Base-by-base conservation (phyloP, 2,329 filamentous ascomycete genomes). In the Aspergillus caelatus region DNA sequence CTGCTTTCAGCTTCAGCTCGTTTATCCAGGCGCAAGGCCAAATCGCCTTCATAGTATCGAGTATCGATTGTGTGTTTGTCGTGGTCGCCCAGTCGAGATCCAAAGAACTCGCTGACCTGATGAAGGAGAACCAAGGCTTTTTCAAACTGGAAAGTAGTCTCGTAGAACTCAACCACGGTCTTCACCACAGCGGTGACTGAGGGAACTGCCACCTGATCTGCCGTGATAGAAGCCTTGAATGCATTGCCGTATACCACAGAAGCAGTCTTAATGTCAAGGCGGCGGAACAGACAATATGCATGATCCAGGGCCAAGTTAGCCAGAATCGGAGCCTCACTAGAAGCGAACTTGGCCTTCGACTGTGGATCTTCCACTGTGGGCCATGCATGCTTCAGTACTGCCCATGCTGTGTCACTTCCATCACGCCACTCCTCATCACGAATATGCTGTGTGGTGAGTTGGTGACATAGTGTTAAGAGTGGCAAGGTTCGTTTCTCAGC, bases 41-140 rank as follows among this genome's bases (percentile, higher is more conserved):
- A 74, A 57, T 81, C 80, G 39, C 78, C 83, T 30, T 85, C 71
- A 32, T 77, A 76, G 67, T 85, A 85, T 59, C 84, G 68, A 2
- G 79, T 82, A 28, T 81, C 75, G 57, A 85, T 81, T 0, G 81
- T 82, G 36, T 77, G 72, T 55, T 81, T 77, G 65, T 84, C 78
- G 2, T 75, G 77, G 6, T 72, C 70, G 2, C 74, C 75, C 4
- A 77, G 62, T 5, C 74, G 69, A n/a, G 68, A 62, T 1, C 66
- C 64, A 60, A 76, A 69, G 68, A 76, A 77, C 19, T 73, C 71
- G 64, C 72, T 75, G 43, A 77, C 70, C 8, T 73, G 71, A 32
- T 73, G 70, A 1, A 77, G 69, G 10, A 77, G 59, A 34, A 64
- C 62, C 6, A 77, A 60, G 1, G 75, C 75, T 57, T 71, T 75